Percentiles rank a stretch among this genome's conserved stretches.
Conservation (phyloP, 1,284 basidiomycete genomes). For the Albatrellus sp. region DNA sequence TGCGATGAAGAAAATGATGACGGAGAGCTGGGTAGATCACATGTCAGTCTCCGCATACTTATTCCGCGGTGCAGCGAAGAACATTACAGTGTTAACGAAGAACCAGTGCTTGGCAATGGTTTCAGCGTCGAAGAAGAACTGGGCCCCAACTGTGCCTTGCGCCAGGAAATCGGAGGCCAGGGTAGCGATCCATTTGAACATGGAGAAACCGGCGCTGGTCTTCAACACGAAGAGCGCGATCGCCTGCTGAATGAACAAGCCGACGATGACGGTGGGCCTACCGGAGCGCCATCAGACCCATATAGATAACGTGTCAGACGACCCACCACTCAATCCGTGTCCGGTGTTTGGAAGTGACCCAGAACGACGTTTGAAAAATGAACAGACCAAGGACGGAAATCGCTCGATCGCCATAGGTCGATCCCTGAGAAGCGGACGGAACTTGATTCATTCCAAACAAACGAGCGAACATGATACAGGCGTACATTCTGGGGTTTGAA, state of each 20-base stretch:
- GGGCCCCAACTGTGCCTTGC: conserved; percentile 50
- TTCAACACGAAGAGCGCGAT: conserved; percentile 83
- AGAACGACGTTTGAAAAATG: conserved; percentile 68
- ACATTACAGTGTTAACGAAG: conserved; percentile 58
- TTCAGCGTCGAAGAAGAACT: conserved; percentile 68
- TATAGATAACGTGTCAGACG: neutral
- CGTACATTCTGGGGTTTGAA: conserved; percentile 49
- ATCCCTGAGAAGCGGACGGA: conserved; percentile 28
- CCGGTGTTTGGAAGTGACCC: conserved; percentile 46
- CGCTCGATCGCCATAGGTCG: conserved; percentile 62
- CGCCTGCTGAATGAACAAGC: conserved; percentile 73
- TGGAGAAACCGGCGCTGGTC: conserved; percentile 62
- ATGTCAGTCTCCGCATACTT: conserved; percentile 6
- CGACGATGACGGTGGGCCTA: conserved; percentile 75
- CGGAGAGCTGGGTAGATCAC: conserved; percentile 34
- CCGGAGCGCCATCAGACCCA: conserved; percentile 5
- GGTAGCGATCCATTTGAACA: conserved; percentile 73
- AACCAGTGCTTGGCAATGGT: conserved; percentile 61
- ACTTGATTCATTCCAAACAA: neutral
- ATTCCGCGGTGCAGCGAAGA: neutral
- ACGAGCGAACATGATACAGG: conserved; percentile 5
- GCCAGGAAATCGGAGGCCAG: conserved; percentile 63
- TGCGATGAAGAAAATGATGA: conserved; percentile 82
- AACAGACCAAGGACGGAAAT: conserved; percentile 73
- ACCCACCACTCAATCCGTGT: conserved; percentile 53